Evolutionary conservation across 345 rosid genomes (phyloP).

Genomic region (Aquilaria malaccensis): DNA sequence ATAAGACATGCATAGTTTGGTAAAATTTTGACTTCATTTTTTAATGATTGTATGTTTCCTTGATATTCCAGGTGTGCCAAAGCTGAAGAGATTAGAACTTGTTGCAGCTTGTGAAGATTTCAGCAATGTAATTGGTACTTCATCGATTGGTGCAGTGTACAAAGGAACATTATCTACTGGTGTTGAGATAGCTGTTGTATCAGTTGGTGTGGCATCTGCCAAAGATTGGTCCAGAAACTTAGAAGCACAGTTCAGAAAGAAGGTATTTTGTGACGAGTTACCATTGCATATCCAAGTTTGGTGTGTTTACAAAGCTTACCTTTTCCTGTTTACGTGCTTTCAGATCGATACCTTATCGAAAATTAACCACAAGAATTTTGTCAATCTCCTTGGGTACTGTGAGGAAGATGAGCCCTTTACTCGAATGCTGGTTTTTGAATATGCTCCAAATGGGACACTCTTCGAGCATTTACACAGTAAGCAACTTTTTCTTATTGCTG

Average conservation of each 20-base stretch:
- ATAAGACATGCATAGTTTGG: background rate
- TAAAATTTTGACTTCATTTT: too few relatives aligned
- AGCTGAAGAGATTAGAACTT: slow-evolving; percentile 65
- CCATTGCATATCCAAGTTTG: background rate
- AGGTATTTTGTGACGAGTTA: slow-evolving; percentile 33
- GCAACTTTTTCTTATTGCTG: slow-evolving; percentile 6
- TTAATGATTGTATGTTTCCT: background rate
- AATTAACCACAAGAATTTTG: slow-evolving; percentile 81
- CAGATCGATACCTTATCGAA: slow-evolving; percentile 68
- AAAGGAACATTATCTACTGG: slow-evolving; percentile 87
- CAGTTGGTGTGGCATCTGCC: slow-evolving; percentile 35
- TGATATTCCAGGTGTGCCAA: slow-evolving; percentile 61
- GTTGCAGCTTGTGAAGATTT: slow-evolving; percentile 87
- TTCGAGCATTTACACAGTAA: slow-evolving; percentile 79
- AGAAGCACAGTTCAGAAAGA: slow-evolving; percentile 62
- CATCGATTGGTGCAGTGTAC: slow-evolving; percentile 53
- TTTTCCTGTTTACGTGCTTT: slow-evolving; percentile 13
- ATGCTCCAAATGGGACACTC: slow-evolving; percentile 85
- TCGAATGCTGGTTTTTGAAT: slow-evolving; percentile 88
- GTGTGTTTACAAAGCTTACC: slow-evolving; percentile 3
- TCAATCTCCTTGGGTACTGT: slow-evolving; percentile 75
- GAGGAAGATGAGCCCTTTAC: slow-evolving; percentile 78
- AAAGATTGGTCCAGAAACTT: slow-evolving; percentile 56
- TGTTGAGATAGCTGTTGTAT: slow-evolving; percentile 76
- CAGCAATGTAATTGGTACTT: slow-evolving; percentile 70